Conservation (phyloP, 495 filamentous ascomycete genomes). For the Aspergillus olivimuriae region DNA sequence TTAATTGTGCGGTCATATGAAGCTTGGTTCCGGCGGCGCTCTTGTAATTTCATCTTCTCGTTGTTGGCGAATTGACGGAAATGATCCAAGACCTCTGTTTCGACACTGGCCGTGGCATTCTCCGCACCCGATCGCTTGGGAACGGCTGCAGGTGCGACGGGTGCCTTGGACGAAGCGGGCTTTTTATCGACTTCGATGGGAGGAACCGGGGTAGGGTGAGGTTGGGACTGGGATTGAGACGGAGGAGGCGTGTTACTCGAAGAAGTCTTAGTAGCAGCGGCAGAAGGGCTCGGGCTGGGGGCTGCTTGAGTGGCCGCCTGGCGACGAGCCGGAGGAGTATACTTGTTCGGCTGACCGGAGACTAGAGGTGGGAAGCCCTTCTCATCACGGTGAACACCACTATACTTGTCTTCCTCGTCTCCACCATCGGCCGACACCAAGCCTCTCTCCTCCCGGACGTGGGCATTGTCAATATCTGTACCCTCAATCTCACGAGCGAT, state of each 20-base stretch:
- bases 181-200: constrained; percentile 11
- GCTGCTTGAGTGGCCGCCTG: constrained; percentile 63
- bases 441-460: constrained; percentile 86
- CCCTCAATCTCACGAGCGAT: constrained; percentile 88
- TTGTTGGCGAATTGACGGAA: constrained; percentile 78
- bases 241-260: too few species aligned
- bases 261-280: too few species aligned
- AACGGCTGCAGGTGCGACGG: constrained; percentile 23
- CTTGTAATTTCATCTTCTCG: constrained; percentile 67
- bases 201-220: too few species aligned
- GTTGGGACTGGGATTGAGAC: too few species aligned
- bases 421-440: constrained; percentile 57
- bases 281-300: too few species aligned
- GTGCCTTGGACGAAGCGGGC: constrained; percentile 18
- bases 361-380: constrained; percentile 61
- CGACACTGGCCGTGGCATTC: constrained; percentile 73
- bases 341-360: constrained; percentile 63
- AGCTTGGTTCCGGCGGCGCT: constrained; percentile 62
- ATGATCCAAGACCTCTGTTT: constrained; percentile 66
- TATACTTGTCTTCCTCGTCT: constrained; percentile 94
- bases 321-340: constrained; percentile 82
- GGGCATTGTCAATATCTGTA: constrained; percentile 59
- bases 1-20: constrained; percentile 78
- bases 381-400: constrained; percentile 75
- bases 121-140: constrained; percentile 28